These are phyloP conservation scores for Phytopythium delawarense DNA, from an alignment of 352 stramenopile genomes.

Conservation along the genomic window DNA sequence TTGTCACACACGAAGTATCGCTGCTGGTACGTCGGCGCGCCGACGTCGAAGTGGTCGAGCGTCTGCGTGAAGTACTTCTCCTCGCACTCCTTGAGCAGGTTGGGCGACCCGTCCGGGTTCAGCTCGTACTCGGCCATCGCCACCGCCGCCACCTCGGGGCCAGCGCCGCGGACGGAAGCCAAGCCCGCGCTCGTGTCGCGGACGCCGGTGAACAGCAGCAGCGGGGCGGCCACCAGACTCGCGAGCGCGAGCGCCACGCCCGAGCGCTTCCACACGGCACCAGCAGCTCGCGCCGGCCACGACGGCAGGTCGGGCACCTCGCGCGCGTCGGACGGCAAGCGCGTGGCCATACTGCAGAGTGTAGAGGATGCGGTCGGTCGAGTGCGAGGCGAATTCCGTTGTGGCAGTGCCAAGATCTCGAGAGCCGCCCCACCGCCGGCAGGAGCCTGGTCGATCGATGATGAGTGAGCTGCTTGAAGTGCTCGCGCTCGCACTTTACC, in stretches of 20 bases:
- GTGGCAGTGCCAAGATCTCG: neutral
- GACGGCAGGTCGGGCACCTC: conserved; percentile 5
- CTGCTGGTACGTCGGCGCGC: conserved; percentile 65
- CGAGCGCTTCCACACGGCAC: neutral
- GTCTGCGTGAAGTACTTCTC: conserved; percentile 72
- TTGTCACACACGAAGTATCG: conserved; percentile 90
- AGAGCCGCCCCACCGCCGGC: neutral
- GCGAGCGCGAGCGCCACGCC: conserved; percentile 12
- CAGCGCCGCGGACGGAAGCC: neutral
- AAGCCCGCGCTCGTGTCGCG: conserved; percentile 2
- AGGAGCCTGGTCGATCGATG: neutral
- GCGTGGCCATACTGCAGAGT: neutral
- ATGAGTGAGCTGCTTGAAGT: conserved; percentile 2
- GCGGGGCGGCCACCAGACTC: conserved; percentile 14
- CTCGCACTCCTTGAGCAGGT: conserved; percentile 57
- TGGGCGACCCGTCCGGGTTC: conserved; percentile 34
- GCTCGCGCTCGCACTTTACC: neutral
- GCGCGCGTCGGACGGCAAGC: conserved; percentile 1
- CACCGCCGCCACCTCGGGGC: neutral
- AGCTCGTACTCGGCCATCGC: conserved; percentile 4
- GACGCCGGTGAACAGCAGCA: conserved; percentile 17
- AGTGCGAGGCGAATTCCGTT: neutral
- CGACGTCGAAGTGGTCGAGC: conserved; percentile 71
- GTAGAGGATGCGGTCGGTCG: neutral
- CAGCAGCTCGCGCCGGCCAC: neutral